These are phyloP conservation scores for Colletotrichum liaoningense DNA, from an alignment of 2,329 filamentous ascomycete species.

Conservation along the genomic window DNA sequence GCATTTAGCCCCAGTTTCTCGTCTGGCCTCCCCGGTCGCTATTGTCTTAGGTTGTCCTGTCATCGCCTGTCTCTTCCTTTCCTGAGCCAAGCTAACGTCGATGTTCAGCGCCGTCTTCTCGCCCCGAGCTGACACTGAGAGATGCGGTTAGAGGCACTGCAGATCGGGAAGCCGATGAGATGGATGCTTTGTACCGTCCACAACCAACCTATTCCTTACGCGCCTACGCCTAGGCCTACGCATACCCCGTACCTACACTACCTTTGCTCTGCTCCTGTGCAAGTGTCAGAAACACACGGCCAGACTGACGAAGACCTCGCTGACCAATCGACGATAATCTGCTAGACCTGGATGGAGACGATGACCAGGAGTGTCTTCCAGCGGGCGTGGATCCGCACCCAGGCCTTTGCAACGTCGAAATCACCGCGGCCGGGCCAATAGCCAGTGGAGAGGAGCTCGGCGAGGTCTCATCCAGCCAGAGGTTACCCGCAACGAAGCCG, in stretches of 20 bases:
- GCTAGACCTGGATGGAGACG: not conserved
- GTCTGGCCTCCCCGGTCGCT: not conserved
- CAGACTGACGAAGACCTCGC: not conserved
- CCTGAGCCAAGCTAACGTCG: not conserved
- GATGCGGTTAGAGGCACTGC: not conserved
- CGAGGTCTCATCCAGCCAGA: not conserved
- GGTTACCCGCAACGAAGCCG: not conserved
- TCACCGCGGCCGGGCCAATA: slow-evolving; percentile 28
- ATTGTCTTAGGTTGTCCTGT: not conserved
- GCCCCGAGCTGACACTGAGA: not conserved
- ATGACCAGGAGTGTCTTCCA: slow-evolving; percentile 9
- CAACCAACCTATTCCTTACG: not conserved
- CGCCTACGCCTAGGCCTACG: too few species aligned
- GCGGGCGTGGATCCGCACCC: slow-evolving; percentile 22
- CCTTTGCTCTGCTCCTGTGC: not conserved
- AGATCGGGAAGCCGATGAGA: not conserved
- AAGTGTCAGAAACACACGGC: not conserved
- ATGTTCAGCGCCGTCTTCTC: not conserved
- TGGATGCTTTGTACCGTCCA: not conserved
- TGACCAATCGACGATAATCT: not conserved
- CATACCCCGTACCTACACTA: not conserved
- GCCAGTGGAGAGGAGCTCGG: slow-evolving; percentile 16
- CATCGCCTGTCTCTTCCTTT: slow-evolving; percentile 7
- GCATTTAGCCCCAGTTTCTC: not conserved
- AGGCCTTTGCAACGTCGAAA: slow-evolving; percentile 29